A percentile compares a stretch with the other conserved stretches of the same genome.
Conservation (phyloP, 129 eudicot species). For the Saposhnikovia divaricata region DNA sequence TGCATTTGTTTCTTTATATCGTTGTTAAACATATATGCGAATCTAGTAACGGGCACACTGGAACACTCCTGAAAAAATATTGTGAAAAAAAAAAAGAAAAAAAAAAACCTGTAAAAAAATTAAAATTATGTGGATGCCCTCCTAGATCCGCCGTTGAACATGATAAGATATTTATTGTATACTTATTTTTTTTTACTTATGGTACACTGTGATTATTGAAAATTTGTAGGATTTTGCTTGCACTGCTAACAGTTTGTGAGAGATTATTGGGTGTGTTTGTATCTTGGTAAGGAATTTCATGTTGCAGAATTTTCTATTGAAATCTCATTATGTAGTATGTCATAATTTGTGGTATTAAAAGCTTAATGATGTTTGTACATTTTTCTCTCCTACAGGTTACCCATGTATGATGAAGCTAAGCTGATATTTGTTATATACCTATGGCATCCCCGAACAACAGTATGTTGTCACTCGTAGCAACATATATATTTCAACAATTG, state of each 20-base stretch:
- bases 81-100: too few relatives aligned
- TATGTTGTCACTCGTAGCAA: neutral
- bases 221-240: neutral
- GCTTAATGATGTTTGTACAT: neutral
- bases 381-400: constrained; percentile 24
- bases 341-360: neutral
- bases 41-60: too few relatives aligned
- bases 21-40: too few relatives aligned
- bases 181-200: neutral
- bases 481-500: neutral
- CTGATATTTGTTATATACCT: constrained; percentile 10
- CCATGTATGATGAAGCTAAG: constrained; percentile 32
- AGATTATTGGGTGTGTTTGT: neutral
- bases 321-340: neutral
- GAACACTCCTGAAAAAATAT: too few relatives aligned
- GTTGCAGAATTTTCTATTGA: neutral
- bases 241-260: constrained; percentile 8
- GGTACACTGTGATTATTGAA: neutral
- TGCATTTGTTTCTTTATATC: too few relatives aligned
- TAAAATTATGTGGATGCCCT: too few relatives aligned
- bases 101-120: too few relatives aligned
- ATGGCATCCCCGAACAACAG: constrained; percentile 1
- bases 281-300: neutral
- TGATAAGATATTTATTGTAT: neutral
- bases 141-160: neutral